phyloP scores from a whole-genome alignment of 2,329 filamentous ascomycete genomes.

The Sordariomycetes sp. region DNA sequence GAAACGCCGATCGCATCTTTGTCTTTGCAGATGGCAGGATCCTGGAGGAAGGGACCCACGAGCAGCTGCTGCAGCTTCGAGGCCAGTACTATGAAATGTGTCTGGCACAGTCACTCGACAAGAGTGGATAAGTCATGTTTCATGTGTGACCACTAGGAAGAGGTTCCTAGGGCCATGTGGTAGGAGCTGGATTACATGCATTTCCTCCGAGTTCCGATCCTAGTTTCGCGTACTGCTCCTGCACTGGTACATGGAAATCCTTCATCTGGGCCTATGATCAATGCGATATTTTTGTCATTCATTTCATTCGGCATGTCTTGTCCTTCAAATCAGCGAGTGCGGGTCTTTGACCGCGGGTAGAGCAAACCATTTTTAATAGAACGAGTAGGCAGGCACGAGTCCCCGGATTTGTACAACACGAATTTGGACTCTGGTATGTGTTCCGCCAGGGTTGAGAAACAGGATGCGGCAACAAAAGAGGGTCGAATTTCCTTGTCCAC shows the following conservation, averaged over 20 bases:
- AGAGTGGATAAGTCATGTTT: background rate
- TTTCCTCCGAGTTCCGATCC: background rate
- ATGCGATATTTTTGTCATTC: background rate
- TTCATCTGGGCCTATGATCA: background rate
- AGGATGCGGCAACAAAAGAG: no score
- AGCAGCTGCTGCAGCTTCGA: conserved; percentile 52
- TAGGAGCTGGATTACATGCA: background rate
- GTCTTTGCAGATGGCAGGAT: conserved; percentile 84
- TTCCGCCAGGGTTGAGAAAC: background rate
- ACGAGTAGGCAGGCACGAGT: no score
- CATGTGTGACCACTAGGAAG: background rate
- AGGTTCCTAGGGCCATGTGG: background rate
- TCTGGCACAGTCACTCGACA: conserved; percentile 9
- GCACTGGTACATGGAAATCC: conserved; percentile 1
- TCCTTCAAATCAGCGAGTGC: background rate
- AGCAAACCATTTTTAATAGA: background rate
- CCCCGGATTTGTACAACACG: background rate
- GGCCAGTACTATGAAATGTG: conserved; percentile 11
- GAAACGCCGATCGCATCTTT: conserved; percentile 88
- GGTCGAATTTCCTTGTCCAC: no score
- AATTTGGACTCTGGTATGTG: background rate
- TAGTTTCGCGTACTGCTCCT: background rate
- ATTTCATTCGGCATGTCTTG: background rate
- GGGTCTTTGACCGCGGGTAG: background rate
- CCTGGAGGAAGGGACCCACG: conserved; percentile 84